Base-by-base conservation (phyloP, 2,329 filamentous ascomycete genomes). In the Pleurostoma richardsiae region DNA sequence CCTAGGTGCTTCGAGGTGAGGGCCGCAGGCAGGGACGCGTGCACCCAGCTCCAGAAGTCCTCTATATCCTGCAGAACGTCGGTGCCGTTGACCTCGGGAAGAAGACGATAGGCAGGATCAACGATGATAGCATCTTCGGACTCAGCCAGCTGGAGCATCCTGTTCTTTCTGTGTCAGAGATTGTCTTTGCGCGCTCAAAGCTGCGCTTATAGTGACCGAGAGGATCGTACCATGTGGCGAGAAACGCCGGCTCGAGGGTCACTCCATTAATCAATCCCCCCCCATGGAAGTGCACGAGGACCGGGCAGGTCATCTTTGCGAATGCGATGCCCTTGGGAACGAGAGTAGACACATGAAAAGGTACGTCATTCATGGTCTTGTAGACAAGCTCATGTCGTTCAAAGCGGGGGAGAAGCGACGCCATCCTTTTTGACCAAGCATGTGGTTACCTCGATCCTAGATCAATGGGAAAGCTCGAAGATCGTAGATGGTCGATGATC, bases 21-120 rank as follows among this genome's bases (percentile, higher is more conserved):
- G 33, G 33, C 33, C n/a, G 8, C 8, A 36, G 33, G 33, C 33
- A 36, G 33, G n/a, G 33, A 36, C 33, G 33, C n/a, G n/a, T 36
- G 33, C n/a, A 43, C 28, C 41, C 41, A 43, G 10, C 5, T 36
- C 30, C 41, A 43, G 41, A 43, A 43, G 41, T 43, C 29, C 33
- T 31, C 19, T 8, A 43, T 8, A 8, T 43, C 41, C 4, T 3
- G 10, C 41, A 57, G 42, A 59, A 59, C 10, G 58, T 53, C 4
- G 51, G 56, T 45, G 50, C 53, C 41, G 10, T 26, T 43, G 11
- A 30, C 10, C 26, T 43, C 41, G 29, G 41, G 41, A 6, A 43
- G 41, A n/a, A 43, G 41, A 6, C 41, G 8, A 30, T 43, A 43
- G 30, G 29, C 41, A 11, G 41, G 30, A 27, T 28, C 19, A 27